Evolutionary conservation across 2,329 filamentous ascomycete species (phyloP).

Genomic region (Cadophora gregata): DNA sequence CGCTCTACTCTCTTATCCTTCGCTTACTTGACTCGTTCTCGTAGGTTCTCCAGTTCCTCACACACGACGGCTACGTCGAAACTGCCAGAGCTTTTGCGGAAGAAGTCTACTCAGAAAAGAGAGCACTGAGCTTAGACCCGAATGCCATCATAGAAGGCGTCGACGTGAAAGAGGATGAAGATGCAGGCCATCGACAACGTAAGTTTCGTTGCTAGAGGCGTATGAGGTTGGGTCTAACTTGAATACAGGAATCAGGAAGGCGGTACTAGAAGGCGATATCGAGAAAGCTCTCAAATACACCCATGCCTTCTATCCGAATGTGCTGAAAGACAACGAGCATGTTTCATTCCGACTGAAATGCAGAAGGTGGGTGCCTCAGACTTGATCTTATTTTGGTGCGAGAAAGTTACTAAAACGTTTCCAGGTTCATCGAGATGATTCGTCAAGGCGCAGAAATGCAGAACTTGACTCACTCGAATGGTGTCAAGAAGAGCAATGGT

Average conservation of each 20-base stretch:
- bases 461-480: conserved; percentile 36
- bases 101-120: conserved; percentile 77
- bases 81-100: conserved; percentile 87
- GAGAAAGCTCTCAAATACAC: conserved; percentile 88
- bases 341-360: conserved; percentile 89
- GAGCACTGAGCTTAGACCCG: conserved; percentile 67
- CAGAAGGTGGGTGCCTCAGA: conserved; percentile 59
- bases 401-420: neutral
- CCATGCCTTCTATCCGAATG: conserved; percentile 76
- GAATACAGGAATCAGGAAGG: conserved; percentile 75
- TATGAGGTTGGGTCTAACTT: conserved; percentile 6
- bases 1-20: neutral
- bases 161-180: conserved; percentile 79
- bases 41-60: conserved; percentile 80
- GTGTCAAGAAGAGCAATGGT: conserved; percentile 47
- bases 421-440: conserved; percentile 87
- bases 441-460: conserved; percentile 72
- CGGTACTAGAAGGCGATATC: conserved; percentile 90
- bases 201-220: conserved; percentile 45
- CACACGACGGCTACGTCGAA: conserved; percentile 94
- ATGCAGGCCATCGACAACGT: conserved; percentile 89
- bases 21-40: neutral
- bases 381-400: neutral
- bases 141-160: conserved; percentile 60
- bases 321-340: conserved; percentile 79